phyloP scores from a whole-genome alignment of 345 rosid genomes.

The Brassica nigra region DNA sequence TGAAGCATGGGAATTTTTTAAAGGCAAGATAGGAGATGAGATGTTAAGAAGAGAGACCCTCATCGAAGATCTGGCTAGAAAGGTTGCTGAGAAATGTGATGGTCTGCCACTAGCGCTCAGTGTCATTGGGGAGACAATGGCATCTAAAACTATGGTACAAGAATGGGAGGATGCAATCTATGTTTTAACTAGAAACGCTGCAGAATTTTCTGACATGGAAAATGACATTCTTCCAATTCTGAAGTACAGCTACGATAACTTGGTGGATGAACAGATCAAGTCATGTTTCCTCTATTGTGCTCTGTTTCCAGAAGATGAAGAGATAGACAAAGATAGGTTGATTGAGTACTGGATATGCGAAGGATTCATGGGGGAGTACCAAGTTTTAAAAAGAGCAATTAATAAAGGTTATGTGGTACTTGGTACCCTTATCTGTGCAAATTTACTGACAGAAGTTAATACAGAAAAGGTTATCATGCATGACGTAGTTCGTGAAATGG shows the following conservation, averaged over 20 bases:
- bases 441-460: slow-evolving; percentile 35
- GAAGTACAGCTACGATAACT: slow-evolving; percentile 40
- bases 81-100: background rate
- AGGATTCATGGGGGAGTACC: slow-evolving; percentile 8
- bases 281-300: slow-evolving; percentile 48
- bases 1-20: slow-evolving; percentile 31
- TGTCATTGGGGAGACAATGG: background rate
- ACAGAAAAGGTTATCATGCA: slow-evolving; percentile 30
- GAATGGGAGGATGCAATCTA: slow-evolving; percentile 42
- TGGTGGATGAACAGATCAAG: slow-evolving; percentile 1
- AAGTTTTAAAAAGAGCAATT: slow-evolving; percentile 16
- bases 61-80: slow-evolving; percentile 31
- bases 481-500: slow-evolving; percentile 47
- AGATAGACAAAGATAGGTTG: slow-evolving; percentile 26
- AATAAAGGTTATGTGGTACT: slow-evolving; percentile 38
- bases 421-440: slow-evolving; percentile 36
- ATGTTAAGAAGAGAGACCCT: slow-evolving; percentile 1
- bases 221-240: slow-evolving; percentile 33
- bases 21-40: background rate
- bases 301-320: slow-evolving; percentile 42
- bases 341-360: slow-evolving; percentile 40
- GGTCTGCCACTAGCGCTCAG: background rate
- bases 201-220: slow-evolving; percentile 24
- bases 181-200: background rate
- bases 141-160: background rate